Evolutionary conservation across 768 basidiomycete genomes (phyloP), one percentile per base, ranked within the genome.

Genomic region (Piloderma croceum): DNA sequence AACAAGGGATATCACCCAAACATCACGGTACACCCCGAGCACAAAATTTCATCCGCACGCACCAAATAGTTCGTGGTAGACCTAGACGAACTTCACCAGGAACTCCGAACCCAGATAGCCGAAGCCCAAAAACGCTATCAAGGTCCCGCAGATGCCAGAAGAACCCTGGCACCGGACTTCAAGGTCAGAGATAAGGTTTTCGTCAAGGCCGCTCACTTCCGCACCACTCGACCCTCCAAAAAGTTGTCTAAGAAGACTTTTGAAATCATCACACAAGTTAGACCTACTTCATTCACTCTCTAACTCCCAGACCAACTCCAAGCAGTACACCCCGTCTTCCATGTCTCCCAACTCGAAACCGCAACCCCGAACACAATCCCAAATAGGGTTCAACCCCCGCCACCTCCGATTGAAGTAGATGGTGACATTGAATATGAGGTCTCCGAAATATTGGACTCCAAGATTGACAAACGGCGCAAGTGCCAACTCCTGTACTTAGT

Each of bases 1-100:
- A 62, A 60, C 44, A 50, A 59, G 29, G 58, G 63, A 19, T 49
- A 47, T 18, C 39, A 63, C 31, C 59, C 59, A 2, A 35, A 44
- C 11, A 39, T 46, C 10, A 33, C 52, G 3, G 36, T 51, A 10
- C 42, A 56, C 18, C 49, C 45, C 1, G 50, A 42, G 15, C 15
- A 38, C 1, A 38, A 44, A 24, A 39, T 54, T 10, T 24, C 44
- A n/a, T 50, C 52, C 10, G 31, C 41, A 5, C 25, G 38, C 7
- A 52, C 57, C 7, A 34, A 44, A 6, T 37, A 49, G 7, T 61
- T 51, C 39, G 51, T 50, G 1, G 33, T 44, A 6, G 41, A 54
- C 36, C 53, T 62, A 27, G 17, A 49, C 12, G 29, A 42, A 7
- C 41, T 61, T 17, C 39, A 56, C 35, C 7, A 37, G 6, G 39